phyloP scores from a whole-genome alignment of 805 yeast species.

The Wickerhamomyces chaumierensis region DNA sequence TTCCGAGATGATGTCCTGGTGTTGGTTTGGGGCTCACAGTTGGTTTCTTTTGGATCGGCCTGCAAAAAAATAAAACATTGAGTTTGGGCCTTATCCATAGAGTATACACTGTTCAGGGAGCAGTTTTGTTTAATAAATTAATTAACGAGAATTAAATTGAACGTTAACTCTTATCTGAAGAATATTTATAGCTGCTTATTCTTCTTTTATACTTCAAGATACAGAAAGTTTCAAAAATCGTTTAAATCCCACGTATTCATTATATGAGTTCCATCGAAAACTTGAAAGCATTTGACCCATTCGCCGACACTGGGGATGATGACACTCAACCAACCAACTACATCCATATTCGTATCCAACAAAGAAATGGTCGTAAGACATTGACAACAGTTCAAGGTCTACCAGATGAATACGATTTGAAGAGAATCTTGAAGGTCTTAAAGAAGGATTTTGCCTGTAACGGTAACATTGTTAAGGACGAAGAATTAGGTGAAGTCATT shows the following conservation, averaged over 20 bases:
- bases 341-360: conserved; percentile 97
- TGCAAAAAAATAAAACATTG: too few species aligned
- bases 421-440: conserved; percentile 84
- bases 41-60: too few species aligned
- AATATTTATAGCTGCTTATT: too few species aligned
- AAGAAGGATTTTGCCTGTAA: conserved; percentile 98
- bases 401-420: conserved; percentile 88
- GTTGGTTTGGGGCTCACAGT: too few species aligned
- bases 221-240: too few species aligned
- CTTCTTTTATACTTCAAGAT: too few species aligned
- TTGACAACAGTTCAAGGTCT: conserved; percentile 97
- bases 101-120: too few species aligned
- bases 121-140: too few species aligned
- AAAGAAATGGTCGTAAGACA: conserved; percentile 98
- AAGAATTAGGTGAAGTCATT: conserved; percentile 91
- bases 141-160: too few species aligned
- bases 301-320: conserved; percentile 99
- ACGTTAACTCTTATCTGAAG: background rate
- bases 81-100: too few species aligned
- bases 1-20: too few species aligned
- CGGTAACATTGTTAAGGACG: conserved; percentile 95
- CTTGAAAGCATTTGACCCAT: conserved; percentile 82
- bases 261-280: conserved; percentile 86
- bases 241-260: background rate
- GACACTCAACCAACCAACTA: conserved; percentile 92